Conservation (phyloP, 805 yeast species). For the Blastobotrys terrestris region DNA sequence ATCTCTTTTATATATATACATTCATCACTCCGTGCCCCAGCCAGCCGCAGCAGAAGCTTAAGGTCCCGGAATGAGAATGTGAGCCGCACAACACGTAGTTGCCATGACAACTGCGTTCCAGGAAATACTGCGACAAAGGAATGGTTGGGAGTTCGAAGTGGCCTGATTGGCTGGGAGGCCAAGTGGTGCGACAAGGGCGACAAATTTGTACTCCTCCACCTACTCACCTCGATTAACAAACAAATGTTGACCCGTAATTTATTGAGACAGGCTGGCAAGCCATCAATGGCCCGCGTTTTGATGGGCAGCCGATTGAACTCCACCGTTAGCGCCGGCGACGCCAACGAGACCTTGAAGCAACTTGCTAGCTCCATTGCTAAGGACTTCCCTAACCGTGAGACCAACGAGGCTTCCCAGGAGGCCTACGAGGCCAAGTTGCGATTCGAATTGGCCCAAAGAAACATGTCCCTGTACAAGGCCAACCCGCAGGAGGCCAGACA, state of each 20-base stretch:
- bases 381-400: conserved; percentile 5
- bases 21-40: no score
- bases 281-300: conserved; percentile 2
- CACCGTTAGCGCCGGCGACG: neutral
- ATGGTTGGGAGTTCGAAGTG: neutral
- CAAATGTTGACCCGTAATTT: neutral
- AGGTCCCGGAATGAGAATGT: neutral
- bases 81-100: neutral
- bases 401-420: neutral
- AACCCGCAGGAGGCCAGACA: conserved; percentile 45
- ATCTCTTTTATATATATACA: no score
- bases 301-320: conserved; percentile 4
- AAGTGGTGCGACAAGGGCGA: neutral
- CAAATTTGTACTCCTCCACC: neutral
- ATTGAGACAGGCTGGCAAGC: neutral
- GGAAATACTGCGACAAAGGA: neutral
- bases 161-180: neutral
- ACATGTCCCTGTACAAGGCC: conserved; percentile 4
- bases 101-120: neutral
- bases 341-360: neutral
- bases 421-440: conserved; percentile 5
- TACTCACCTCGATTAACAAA: neutral
- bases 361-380: conserved; percentile 1
- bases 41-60: no score
- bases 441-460: conserved; percentile 1